phyloP scores from a whole-genome alignment of 768 basidiomycete species.

The Leccinum disarticulatum region DNA sequence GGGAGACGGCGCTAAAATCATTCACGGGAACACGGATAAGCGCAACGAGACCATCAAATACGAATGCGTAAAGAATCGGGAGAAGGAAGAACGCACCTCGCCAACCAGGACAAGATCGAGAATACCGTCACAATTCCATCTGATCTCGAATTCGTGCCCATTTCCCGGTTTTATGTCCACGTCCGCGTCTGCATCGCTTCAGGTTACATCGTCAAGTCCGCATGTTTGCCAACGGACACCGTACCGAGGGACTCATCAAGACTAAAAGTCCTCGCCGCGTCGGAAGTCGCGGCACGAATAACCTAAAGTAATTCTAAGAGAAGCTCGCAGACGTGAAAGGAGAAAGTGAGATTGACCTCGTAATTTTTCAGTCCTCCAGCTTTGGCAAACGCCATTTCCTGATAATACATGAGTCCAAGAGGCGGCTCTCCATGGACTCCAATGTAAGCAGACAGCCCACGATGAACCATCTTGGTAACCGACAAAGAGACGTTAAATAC shows the following conservation, averaged over 20 bases:
- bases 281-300: slow-evolving; percentile 65
- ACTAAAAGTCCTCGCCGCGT: slow-evolving; percentile 65
- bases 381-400: slow-evolving; percentile 66
- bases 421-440: slow-evolving; percentile 77
- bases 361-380: slow-evolving; percentile 69
- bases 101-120: too few relatives aligned
- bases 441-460: slow-evolving; percentile 61
- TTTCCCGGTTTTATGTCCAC: too few relatives aligned
- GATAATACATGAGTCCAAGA: slow-evolving; percentile 72
- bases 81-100: too few relatives aligned
- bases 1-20: too few relatives aligned
- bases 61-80: too few relatives aligned
- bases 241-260: slow-evolving; percentile 62
- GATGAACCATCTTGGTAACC: slow-evolving; percentile 65
- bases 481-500: slow-evolving; percentile 70
- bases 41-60: too few relatives aligned
- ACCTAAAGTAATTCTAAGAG: slow-evolving; percentile 40
- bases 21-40: too few relatives aligned
- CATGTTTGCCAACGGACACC: slow-evolving; percentile 63
- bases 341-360: slow-evolving; percentile 43
- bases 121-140: too few relatives aligned
- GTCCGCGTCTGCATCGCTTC: too few relatives aligned
- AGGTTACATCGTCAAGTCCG: slow-evolving; percentile 44
- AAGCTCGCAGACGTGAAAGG: not conserved
- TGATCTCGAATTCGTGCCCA: too few relatives aligned